Base-by-base conservation (phyloP, 2,329 filamentous ascomycete genomes). In the Fusarium algeriense region DNA sequence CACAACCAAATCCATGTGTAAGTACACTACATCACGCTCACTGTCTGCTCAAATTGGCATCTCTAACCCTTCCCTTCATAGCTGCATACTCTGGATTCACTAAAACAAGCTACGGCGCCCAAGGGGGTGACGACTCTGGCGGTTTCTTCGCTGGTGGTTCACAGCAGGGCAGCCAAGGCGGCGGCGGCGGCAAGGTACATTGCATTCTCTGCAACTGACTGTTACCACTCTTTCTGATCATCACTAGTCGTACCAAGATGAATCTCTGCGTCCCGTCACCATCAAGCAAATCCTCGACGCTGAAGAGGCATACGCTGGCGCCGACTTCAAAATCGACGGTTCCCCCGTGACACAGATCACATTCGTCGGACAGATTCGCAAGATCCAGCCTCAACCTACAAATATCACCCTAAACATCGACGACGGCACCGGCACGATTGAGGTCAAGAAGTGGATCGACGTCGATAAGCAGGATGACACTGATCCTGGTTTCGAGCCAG, bases 401-500 rank as follows among this genome's bases (percentile, higher is more conserved):
- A 97, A 97, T 83, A 90, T 94, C 74, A 97, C 93, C 48, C 97
- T 97, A 87, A 93, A 91, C 77, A 85, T 99, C 76, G 96, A 99
- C 83, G 96, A 99, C 82, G 96, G 96, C 80, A 99, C 97, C 2
- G 95, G 94, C 66, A 87, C 91, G 68, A 91, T 98, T 76, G 97
- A 99, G 82, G 95, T 94, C 73, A 97, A 96, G 85, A 91, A 92
- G 80, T 97, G 93, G 92, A 86, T 93, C 62, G 92, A 95, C 81
- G 83, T 87, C 73, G 88, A 90, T 78, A 87, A 87, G 78, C 78
- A 83, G 40, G 81, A 82, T n/a, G 80, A 81, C 19, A 77, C 80
- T 32, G 83, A 85, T 70, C 80, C 84, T 23, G 87, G 88, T 69
- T 89, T 93, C 74, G 87, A 89, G 70, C 86, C 92, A 73, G 92